Evolutionary conservation across 2,329 filamentous ascomycete species (phyloP), one percentile per base, ranked within the genome.

Genomic region (Fusarium sp.): DNA sequence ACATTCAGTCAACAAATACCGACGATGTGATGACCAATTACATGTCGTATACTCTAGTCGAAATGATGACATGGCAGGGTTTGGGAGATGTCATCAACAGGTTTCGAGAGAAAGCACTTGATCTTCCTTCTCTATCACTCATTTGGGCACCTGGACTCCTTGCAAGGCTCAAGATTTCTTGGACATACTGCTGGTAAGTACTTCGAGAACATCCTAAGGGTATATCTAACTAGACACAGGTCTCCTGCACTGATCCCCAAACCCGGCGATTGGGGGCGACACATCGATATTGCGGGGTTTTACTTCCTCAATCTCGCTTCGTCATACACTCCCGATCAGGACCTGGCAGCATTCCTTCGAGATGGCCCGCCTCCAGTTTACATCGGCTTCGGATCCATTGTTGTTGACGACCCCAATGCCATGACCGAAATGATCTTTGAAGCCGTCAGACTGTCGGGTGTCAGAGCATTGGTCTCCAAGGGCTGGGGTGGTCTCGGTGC

Each of bases 41-140:
- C 76, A 86, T 97, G 61, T 93, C 92, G 0, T 97, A 97, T 75
- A 90, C 91, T 1, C 84, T 97, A 23, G 92, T 97, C 4, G 94
- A 97, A 73, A 93, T 97, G 88, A 90, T 97, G 86, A 95, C 94
- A 14, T 97, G 94, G 94, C 94, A 97, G 81, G 94, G 94, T 0
- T 83, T 97, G 7, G 95, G 95, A 40, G 95, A 98, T 80, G 85
- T 98, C 9, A 95, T 98, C 78, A 98, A 98, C 77, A 88, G 90
- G 14, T 98, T 97, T 76, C 87, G 95, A 56, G 90, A 91, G 71
- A 90, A 90, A 64, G 88, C 88, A 17, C 85, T 97, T 2, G 91
- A 92, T 30, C 83, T 98, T 2, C 92, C 96, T 46, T 88, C 92
- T 0, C 86, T 98, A 44, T 94, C 92, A 67, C 84, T 93, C 11